Base-by-base conservation (phyloP, 2,329 filamentous ascomycete genomes). In the Byssochlamys sp. region DNA sequence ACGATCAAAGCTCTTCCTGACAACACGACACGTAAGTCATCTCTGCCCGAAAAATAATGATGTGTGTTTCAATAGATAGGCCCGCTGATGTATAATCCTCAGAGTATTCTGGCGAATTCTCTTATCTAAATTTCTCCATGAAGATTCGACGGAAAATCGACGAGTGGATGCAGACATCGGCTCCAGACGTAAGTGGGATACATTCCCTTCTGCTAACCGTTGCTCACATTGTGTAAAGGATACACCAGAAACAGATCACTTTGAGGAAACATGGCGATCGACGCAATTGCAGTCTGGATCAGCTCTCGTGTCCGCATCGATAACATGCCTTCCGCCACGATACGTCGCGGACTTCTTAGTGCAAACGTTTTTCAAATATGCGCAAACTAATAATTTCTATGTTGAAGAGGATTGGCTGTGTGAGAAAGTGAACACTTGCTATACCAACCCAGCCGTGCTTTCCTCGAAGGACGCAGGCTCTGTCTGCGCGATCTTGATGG, bases 71-170 rank as follows among this genome's bases (percentile, higher is more conserved):
- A 3, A n/a, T 55, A 33, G n/a, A 25, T 61, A 62, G 26, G 61
- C 59, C 54, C 51, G 9, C 56, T 25, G 12, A 14, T 11, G 4
- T 19, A 10, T 19, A 48, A 51, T 9, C 19, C 12, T 24, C 56
- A 74, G 73, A 77, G 59, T 77, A 77, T 60, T 77, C 75, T 2
- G 75, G 75, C 24, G 75, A 77, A 59, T 76, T 76, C 55, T 75
- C 72, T 7, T 76, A 77, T 55, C 64, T 76, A 56, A 77, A 74
- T 55, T 77, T 77, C 56, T 75, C 74, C 2, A 71, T 73, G 68
- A 73, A 75, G 54, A 73, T 77, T 49, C 66, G 72, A 51, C 68
- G 69, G 48, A 74, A 76, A 49, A 75, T 76, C 11, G 73, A 76
- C 48, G 73, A 74, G 55, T 73, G 71, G 71, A 74, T 75, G 69